Base-by-base conservation (phyloP, 1,139 yeast species). In the Wickerhamomyces sp. region DNA sequence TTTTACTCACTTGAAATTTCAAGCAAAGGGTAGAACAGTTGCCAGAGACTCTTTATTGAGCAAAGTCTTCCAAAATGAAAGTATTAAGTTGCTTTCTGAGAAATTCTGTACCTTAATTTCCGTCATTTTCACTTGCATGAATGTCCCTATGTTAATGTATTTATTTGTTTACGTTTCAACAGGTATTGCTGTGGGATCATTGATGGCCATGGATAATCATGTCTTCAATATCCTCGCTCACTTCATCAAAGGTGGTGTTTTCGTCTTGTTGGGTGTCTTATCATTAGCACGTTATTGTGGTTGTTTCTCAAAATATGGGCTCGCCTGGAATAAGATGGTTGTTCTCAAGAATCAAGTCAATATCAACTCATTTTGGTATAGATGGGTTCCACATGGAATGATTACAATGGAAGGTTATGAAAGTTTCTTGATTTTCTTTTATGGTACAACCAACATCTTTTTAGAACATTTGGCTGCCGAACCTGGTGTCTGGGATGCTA, bases 231-330 rank as follows among this genome's bases (percentile, higher is more conserved):
- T 93, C 45, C 73, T 91, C 50, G 99, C 99, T 2, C 99, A 93
- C 65, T 88, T 89, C 73, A 91, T 93, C 63, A 93, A 93, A 66
- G 99, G 99, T 48, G 95, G 94, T 13, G 93, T 93, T 4, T 91
- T 93, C 63, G 75, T 89, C 52, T 57, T 76, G 3, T 71, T 85
- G 43, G 99, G 99, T 10, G 50, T 91, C 8, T 65, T 90, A 15
- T 76, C 95, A 14, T 72, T 93, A 42, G 85, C 90, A 3, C 78
- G 98, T 56, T 91, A 88, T 64, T 79, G 90, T 57, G 99, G 99
- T 4, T 87, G 84, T 11, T 87, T 84, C 58, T 63, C 76, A 34
- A 72, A 75, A 48, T 70, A 75, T 49, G 98, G 99, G 26, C 84
- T 94, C 86, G 93, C 96, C 3, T 93, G 99, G 99, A 93, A 91